Conservation (phyloP, 2,329 filamentous ascomycete genomes). For the Dryadomyces quercivorus region DNA sequence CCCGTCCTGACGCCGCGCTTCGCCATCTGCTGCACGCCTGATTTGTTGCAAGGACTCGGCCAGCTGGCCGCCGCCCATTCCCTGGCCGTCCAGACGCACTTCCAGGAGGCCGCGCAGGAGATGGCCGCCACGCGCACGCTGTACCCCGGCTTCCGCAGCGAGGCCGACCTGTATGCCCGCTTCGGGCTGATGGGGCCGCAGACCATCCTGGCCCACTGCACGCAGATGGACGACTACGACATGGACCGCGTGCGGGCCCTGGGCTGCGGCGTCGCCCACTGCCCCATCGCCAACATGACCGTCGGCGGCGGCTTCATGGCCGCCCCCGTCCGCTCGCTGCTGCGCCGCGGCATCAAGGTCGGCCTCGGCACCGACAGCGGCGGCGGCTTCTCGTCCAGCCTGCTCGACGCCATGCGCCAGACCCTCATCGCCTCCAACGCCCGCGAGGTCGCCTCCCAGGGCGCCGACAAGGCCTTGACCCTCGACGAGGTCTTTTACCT, state of each 20-base stretch:
- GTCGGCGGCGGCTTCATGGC: conserved; percentile 50
- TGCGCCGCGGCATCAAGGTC: conserved; percentile 48
- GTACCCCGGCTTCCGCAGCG: conserved; percentile 42
- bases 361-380: conserved; percentile 34
- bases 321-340: conserved; percentile 44
- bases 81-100: conserved; percentile 53
- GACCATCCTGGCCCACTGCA: conserved; percentile 56
- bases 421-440: conserved; percentile 43
- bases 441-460: conserved; percentile 26
- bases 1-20: conserved; percentile 47
- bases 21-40: conserved; percentile 45
- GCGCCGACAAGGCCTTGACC: conserved; percentile 30
- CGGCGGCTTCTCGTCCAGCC: conserved; percentile 47
- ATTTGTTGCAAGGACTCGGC: conserved; percentile 43
- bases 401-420: conserved; percentile 45
- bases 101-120: conserved; percentile 52
- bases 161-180: conserved; percentile 46
- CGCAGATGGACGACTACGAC: conserved; percentile 46
- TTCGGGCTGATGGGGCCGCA: conserved; percentile 41
- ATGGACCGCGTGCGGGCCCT: conserved; percentile 31
- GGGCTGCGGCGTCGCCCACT: conserved; percentile 49
- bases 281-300: conserved; percentile 52
- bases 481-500: conserved; percentile 45
- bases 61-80: conserved; percentile 33
- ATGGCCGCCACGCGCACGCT: conserved; percentile 39